Conservation (phyloP, 2,329 filamentous ascomycete species). For the Penicillium italicum region DNA sequence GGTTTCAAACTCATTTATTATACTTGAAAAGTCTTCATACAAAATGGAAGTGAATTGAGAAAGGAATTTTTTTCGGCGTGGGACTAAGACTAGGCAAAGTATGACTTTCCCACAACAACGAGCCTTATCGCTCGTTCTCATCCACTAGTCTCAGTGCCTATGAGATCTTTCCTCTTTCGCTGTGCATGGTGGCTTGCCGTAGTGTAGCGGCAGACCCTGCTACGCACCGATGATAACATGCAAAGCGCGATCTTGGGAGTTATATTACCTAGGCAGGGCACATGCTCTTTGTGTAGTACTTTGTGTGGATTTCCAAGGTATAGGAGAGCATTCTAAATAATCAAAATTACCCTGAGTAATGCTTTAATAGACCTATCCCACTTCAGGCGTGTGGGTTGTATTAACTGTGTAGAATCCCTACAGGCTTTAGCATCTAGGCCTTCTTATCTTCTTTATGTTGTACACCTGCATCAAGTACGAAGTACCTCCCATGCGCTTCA, state of each 20-base stretch:
- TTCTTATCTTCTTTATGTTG: not conserved
- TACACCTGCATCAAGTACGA: not conserved
- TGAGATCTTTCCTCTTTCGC: conserved; percentile 1
- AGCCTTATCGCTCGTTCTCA: not conserved
- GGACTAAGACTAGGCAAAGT: not conserved
- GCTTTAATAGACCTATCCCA: not conserved
- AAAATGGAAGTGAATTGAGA: not conserved
- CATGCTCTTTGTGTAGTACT: conserved; percentile 1
- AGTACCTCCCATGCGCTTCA: not conserved
- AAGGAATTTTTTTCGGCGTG: too few species aligned
- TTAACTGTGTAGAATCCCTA: not conserved
- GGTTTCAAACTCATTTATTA: not conserved
- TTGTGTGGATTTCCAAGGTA: not conserved
- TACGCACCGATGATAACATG: not conserved
- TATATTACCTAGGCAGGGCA: not conserved
- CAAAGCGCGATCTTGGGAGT: not conserved
- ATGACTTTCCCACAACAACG: not conserved
- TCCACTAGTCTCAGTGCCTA: not conserved
- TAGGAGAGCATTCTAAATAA: not conserved
- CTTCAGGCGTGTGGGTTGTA: not conserved
- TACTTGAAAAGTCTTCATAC: not conserved
- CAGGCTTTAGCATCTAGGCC: not conserved
- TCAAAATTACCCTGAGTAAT: not conserved
- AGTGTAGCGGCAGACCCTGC: conserved; percentile 3
- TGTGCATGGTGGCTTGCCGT: conserved; percentile 16